Base-by-base conservation (phyloP, 2,329 filamentous ascomycete species). In the Ophiognomonia clavigignenti-juglandacearum region DNA sequence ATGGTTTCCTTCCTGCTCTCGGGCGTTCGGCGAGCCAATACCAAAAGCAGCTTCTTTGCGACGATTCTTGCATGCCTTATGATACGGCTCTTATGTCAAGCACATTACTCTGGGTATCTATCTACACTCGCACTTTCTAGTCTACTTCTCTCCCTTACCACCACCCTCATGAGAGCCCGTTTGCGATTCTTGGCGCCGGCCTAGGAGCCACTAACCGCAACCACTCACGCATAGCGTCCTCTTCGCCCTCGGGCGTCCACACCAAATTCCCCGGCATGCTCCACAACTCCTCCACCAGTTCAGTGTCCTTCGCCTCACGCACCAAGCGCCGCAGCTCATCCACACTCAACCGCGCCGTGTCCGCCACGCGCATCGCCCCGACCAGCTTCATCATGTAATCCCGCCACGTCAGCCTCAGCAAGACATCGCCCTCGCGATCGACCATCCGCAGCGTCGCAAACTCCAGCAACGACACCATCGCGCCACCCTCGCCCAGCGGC, bases 371-470 rank as follows among this genome's bases (percentile, higher is more conserved):
- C 64, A 77, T 68, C 27, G 75, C 63, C 41, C 68, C 72, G 23
- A 79, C 60, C 18, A 79, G 62, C 7, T 65, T 62, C 61, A 78
- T 73, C 54, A 75, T 75, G 50, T 78, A 80, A 52, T 78, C 73
- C n/a, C 76, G 60, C 18, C 79, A 64, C 44, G 54, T 74, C 6
- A 74, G 60, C 36, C 73, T 68, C 70, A 80, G 74, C 19, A 81
- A 64, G 18, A 62, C 49, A 45, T 80, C 77, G 1, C 62, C 57
- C 3, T 24, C 20, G 45, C 57, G 66, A 48, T 75, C 72, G 22
- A 78, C 66, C 76, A 80, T 79, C 45, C 56, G 62, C 23, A 79
- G 59, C 7, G 71, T 70, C 4, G 71, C 74, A 57, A 75, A 80
- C 37, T 73, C 71, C 4, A 81, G 61, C 4, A 80, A 53, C 4